phyloP scores from a whole-genome alignment of 106 monocot genomes.

The Iris macrosiphon region DNA sequence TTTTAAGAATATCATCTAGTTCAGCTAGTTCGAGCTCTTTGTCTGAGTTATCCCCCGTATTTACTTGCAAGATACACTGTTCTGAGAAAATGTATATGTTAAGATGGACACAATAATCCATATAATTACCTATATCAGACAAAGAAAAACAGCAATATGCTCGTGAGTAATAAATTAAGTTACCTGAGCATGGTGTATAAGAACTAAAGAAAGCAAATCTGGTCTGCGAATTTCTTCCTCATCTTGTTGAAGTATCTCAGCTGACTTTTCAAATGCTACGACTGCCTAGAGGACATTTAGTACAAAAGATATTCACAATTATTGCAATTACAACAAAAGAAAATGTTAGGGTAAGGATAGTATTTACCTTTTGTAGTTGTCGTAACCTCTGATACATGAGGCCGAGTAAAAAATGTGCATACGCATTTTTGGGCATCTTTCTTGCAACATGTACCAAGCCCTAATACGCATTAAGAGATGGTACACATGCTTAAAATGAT shows the following conservation, averaged over 20 bases:
- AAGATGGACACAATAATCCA: neutral
- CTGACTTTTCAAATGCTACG: conserved; percentile 77
- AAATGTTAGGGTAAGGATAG: conserved; percentile 3
- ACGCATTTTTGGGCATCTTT: conserved; percentile 97
- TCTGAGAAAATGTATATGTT: neutral
- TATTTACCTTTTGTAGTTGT: conserved; percentile 90
- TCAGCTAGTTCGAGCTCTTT: conserved; percentile 76
- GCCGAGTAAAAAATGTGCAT: conserved; percentile 84
- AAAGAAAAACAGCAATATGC: neutral
- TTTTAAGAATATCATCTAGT: conserved; percentile 66
- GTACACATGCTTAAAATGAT: conserved; percentile 3
- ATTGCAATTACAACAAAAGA: neutral
- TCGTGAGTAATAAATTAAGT: conserved; percentile 2
- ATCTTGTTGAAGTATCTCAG: conserved; percentile 70
- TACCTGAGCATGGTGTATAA: conserved; percentile 95
- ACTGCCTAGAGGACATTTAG: conserved; percentile 49
- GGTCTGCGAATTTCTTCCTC: conserved; percentile 86
- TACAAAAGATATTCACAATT: conserved; percentile 1
- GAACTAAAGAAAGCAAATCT: conserved; percentile 82
- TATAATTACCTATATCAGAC: neutral
- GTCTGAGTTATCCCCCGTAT: conserved; percentile 47
- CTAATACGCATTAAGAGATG: conserved; percentile 28
- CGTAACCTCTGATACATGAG: conserved; percentile 94
- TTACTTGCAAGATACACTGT: conserved; percentile 81
- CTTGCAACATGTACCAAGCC: conserved; percentile 85